Evolutionary conservation across 2,329 filamentous ascomycete genomes (phyloP).

Genomic region (Trichothecium roseum): DNA sequence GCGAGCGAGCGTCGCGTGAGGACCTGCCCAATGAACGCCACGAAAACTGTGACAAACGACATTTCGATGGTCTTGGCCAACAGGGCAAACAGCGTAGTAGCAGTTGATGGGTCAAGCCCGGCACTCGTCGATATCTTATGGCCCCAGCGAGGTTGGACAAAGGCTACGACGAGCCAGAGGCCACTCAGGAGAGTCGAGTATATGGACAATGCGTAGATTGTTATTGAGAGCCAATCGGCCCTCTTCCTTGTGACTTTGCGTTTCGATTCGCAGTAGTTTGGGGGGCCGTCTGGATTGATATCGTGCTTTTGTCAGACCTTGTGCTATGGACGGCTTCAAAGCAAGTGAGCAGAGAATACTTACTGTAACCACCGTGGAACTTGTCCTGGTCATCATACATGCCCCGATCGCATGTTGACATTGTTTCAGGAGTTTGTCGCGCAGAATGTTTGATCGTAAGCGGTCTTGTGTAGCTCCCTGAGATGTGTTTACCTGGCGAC

Average conservation of each 20-base stretch:
- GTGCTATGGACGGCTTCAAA: no score
- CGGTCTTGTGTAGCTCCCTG: no score
- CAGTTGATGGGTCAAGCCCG: conserved; percentile 49
- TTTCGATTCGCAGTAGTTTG: conserved; percentile 21
- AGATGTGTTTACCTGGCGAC: no score
- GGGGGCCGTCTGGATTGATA: conserved; percentile 15
- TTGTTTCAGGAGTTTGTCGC: no score
- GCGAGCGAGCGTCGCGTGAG: conserved; percentile 59
- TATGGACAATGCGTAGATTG: conserved; percentile 38
- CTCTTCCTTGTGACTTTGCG: conserved; percentile 19
- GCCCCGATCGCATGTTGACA: no score
- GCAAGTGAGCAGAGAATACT: no score
- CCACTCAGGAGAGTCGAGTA: conserved; percentile 56
- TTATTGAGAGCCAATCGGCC: conserved; percentile 38
- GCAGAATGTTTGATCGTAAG: no score
- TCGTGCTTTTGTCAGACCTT: no score
- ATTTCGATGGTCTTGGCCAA: conserved; percentile 70
- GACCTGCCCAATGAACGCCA: conserved; percentile 64
- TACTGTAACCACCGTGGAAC: no score
- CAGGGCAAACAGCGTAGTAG: conserved; percentile 56
- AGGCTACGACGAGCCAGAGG: conserved; percentile 54
- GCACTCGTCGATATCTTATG: conserved; percentile 40
- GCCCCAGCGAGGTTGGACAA: conserved; percentile 54
- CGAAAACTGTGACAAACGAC: conserved; percentile 67
- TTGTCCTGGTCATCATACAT: no score